Base-by-base conservation (phyloP, 2,329 filamentous ascomycete genomes). In the Aspergillaceae sp. region DNA sequence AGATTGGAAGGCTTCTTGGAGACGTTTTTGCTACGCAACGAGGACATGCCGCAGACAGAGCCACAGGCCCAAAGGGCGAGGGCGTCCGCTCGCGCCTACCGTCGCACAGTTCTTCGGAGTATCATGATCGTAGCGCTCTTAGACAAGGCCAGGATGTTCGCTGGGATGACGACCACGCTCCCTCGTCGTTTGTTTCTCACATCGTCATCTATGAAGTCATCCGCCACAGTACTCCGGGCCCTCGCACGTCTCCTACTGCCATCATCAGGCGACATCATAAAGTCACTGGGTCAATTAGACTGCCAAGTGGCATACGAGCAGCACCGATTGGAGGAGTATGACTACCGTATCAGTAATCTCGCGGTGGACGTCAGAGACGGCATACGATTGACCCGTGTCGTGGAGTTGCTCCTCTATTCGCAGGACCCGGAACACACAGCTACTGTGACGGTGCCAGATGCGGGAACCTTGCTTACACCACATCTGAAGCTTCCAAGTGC, bases 361-460 rank as follows among this genome's bases (percentile, higher is more conserved):
- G 80, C 79, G 1, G 72, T 79, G 6, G 80, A 83, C 54, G 66
- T 84, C 26, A 73, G 80, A 32, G 77, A 83, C 56, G 80, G 81
- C 1, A 70, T 83, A 6, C 65, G 76, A 40, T 60, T 84, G n/a
- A 76, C 77, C 4, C 73, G 76, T 43, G 67, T 83, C 7, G 76
- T 80, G 1, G 81, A 84, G 52, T 50, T 82, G 1, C 60, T 83
- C 2, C 64, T 80, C 3, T 76, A 75, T 50, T 62, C 65, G 4
- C 59, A 66, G 11, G 52, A 60, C n/a, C 60, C 53, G 26, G 66
- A 71, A 6, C 62, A 67, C 10, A 71, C 66, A 1, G 57, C 72
- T 19, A 74, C 71, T 3, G 59, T 78, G 30, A 61, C 63, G 1
- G 61, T 78, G 55, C 69, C 73, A 2, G 68, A 66, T 4, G 69